Evolutionary conservation across 805 yeast genomes (phyloP).

Genomic region (Cyberlindnera maritima): DNA sequence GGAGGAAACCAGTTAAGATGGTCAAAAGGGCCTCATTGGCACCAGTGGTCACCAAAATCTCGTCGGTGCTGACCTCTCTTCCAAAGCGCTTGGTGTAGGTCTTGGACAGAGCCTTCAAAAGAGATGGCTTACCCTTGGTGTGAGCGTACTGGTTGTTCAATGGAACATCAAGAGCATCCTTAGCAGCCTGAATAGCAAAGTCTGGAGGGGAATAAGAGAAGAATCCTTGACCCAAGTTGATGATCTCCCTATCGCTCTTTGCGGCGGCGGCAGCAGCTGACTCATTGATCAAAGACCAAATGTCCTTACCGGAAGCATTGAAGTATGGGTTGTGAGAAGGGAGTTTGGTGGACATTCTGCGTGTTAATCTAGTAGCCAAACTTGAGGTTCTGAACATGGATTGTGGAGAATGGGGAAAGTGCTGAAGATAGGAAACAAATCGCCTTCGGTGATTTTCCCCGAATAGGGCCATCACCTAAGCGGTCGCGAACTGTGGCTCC

Average conservation of each 20-base stretch:
- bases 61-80: conserved; percentile 51
- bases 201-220: conserved; percentile 94
- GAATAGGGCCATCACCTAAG: not conserved
- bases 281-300: conserved; percentile 94
- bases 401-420: not conserved
- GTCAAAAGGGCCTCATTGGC: conserved; percentile 95
- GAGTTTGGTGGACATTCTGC: conserved; percentile 25
- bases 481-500: conserved; percentile 6
- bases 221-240: conserved; percentile 95
- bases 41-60: conserved; percentile 87
- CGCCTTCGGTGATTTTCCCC: not conserved
- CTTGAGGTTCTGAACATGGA: not conserved
- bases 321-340: conserved; percentile 65
- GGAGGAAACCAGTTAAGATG: conserved; percentile 77
- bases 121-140: conserved; percentile 79
- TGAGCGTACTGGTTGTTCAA: conserved; percentile 90
- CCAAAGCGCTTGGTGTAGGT: conserved; percentile 70
- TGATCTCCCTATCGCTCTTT: conserved; percentile 69
- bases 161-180: conserved; percentile 68
- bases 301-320: conserved; percentile 75
- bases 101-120: conserved; percentile 65
- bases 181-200: conserved; percentile 85
- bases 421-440: not conserved
- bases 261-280: conserved; percentile 80
- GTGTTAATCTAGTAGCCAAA: not conserved